Conservation (phyloP, 306 rosid genomes). For the Malus orientalis region DNA sequence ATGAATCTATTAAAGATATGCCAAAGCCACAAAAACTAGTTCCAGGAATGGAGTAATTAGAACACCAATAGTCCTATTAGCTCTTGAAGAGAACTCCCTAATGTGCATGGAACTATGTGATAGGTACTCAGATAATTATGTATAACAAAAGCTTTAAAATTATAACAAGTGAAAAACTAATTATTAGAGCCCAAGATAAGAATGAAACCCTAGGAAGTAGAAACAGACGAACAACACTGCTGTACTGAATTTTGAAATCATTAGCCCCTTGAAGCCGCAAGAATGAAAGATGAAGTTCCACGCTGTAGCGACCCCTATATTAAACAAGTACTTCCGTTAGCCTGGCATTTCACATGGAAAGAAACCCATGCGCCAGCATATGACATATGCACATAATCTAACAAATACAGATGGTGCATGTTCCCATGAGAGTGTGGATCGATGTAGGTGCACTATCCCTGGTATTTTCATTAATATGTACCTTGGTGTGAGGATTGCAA, state of each 20-base stretch:
- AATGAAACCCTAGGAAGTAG: conserved; percentile 89
- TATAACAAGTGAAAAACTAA: neutral
- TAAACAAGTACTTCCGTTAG: conserved; percentile 24
- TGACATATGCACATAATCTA: conserved; percentile 1
- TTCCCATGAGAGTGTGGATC: neutral
- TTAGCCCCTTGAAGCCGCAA: conserved; percentile 95
- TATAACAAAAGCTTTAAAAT: neutral
- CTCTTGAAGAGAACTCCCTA: neutral
- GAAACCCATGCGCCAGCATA: neutral
- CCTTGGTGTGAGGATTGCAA: conserved; percentile 99
- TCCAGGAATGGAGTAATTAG: neutral
- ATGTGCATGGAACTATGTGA: conserved; percentile 4
- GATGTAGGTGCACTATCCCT: neutral
- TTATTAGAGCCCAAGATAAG: neutral
- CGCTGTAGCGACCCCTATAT: conserved; percentile 93
- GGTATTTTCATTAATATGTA: conserved; percentile 13
- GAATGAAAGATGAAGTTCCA: conserved; percentile 91
- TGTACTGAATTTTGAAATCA: conserved; percentile 95
- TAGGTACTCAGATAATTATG: neutral
- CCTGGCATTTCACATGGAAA: neutral
- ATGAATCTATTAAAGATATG: conserved; percentile 2
- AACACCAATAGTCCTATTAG: neutral
- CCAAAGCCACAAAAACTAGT: conserved; percentile 3
- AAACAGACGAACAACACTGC: conserved; percentile 93
- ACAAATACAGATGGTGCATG: neutral